A percentile compares a stretch with the other conserved stretches of the same genome.
Conservation (phyloP, 331 rosid species). For the Stylosanthes scabra region DNA sequence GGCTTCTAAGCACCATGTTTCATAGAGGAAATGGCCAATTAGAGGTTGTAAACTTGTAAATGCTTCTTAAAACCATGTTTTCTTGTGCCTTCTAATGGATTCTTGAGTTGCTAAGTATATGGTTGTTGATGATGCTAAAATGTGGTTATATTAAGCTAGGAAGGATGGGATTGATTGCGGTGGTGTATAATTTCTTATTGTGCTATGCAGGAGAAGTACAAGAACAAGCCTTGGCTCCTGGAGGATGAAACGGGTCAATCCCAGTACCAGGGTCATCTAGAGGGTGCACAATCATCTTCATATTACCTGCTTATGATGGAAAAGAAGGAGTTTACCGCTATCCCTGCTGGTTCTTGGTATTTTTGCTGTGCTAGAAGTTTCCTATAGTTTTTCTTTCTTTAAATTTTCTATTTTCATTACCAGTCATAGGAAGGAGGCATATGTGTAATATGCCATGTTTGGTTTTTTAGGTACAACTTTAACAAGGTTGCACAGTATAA, state of each 20-base stretch:
- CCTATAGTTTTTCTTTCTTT: neutral
- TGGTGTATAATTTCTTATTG: conserved; percentile 29
- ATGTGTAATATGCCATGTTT: conserved; percentile 24
- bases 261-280: conserved; percentile 93
- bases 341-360: conserved; percentile 99
- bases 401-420: conserved; percentile 2
- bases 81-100: conserved; percentile 2
- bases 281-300: conserved; percentile 95
- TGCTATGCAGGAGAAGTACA: conserved; percentile 76
- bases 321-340: conserved; percentile 90
- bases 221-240: conserved; percentile 96
- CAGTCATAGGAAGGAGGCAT: conserved; percentile 9
- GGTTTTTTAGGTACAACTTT: conserved; percentile 80
- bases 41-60: neutral
- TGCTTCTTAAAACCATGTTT: neutral
- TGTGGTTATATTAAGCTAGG: neutral
- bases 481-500: conserved; percentile 96
- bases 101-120: conserved; percentile 27
- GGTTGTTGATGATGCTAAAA: conserved; percentile 10
- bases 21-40: conserved; percentile 1
- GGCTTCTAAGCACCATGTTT: neutral
- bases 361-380: conserved; percentile 26
- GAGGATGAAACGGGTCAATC: conserved; percentile 96
- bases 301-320: conserved; percentile 87
- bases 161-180: conserved; percentile 6